Conservation (phyloP, 2,329 filamentous ascomycete genomes). For the Neonectria ditissima region DNA sequence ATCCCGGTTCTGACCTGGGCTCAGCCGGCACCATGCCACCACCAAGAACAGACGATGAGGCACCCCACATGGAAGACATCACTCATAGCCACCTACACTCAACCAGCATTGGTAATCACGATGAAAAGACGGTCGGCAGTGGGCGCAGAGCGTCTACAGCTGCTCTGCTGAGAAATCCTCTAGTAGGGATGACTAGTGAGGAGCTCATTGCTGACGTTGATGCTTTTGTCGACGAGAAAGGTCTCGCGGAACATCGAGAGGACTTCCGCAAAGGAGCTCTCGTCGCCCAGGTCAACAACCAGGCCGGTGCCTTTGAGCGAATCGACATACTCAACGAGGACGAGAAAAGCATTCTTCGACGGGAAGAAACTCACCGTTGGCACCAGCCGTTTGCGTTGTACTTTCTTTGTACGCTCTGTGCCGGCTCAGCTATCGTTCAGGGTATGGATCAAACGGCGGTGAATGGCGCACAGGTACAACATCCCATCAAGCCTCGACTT, state of each 20-base stretch:
- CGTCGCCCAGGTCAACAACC: slow-evolving; percentile 47
- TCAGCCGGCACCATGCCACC: not conserved
- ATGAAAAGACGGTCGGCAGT: not conserved
- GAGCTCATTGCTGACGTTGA: slow-evolving; percentile 66
- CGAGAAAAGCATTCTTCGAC: slow-evolving; percentile 55
- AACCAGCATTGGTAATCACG: not conserved
- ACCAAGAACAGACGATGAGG: not conserved
- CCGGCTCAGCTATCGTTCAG: slow-evolving; percentile 66
- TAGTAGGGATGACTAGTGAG: slow-evolving; percentile 64
- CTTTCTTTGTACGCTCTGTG: slow-evolving; percentile 63
- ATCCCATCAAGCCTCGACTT: not conserved
- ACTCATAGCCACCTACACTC: not conserved
- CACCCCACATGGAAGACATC: not conserved
- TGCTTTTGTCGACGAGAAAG: slow-evolving; percentile 62
- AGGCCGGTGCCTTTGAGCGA: slow-evolving; percentile 52
- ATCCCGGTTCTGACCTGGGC: not conserved
- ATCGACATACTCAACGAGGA: slow-evolving; percentile 58
- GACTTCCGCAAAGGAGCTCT: slow-evolving; percentile 49
- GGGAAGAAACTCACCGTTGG: slow-evolving; percentile 63
- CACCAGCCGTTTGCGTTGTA: slow-evolving; percentile 61
- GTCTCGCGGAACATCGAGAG: slow-evolving; percentile 58
- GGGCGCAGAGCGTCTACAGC: not conserved
- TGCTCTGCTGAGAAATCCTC: slow-evolving; percentile 52
- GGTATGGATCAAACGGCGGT: slow-evolving; percentile 53
- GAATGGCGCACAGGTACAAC: not conserved